These are phyloP conservation scores for Aspergillus campestris DNA, from an alignment of 495 filamentous ascomycete genomes.

Conservation along the genomic window DNA sequence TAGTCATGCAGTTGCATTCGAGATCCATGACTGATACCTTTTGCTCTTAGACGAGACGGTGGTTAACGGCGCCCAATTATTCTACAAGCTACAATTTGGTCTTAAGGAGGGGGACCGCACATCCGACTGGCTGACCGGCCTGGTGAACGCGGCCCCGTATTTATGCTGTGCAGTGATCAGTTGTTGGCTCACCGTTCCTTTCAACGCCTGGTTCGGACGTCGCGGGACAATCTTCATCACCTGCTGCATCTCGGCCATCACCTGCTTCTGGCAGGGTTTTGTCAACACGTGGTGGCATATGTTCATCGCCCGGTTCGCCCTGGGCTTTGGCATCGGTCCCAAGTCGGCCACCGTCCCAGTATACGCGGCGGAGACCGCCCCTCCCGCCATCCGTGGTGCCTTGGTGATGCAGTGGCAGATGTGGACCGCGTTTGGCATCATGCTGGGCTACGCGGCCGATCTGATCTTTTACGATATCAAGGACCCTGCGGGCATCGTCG, in stretches of 20 bases:
- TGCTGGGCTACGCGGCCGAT: conserved; percentile 66
- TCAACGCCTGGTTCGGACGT: conserved; percentile 72
- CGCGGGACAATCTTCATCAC: conserved; percentile 78
- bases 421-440: conserved; percentile 81
- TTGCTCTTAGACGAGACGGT: conserved; percentile 61
- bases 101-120: conserved; percentile 40
- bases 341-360: conserved; percentile 75
- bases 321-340: conserved; percentile 73
- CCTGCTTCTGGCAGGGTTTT: conserved; percentile 73
- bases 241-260: conserved; percentile 54
- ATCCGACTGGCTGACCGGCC: conserved; percentile 56
- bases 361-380: conserved; percentile 70
- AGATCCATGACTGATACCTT: conserved; percentile 10
- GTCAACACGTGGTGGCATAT: conserved; percentile 67
- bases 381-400: conserved; percentile 65
- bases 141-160: conserved; percentile 59
- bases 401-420: conserved; percentile 79
- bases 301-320: conserved; percentile 61
- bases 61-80: conserved; percentile 71
- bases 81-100: conserved; percentile 62
- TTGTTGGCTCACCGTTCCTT: conserved; percentile 76
- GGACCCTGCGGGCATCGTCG: conserved; percentile 44
- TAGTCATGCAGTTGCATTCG: not conserved
- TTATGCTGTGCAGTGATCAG: conserved; percentile 68
- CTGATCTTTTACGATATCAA: conserved; percentile 62